Percentiles rank a stretch among this genome's conserved stretches.
Evolutionary conservation across 768 basidiomycete genomes (phyloP).

Genomic region (Galerina sulciceps): DNA sequence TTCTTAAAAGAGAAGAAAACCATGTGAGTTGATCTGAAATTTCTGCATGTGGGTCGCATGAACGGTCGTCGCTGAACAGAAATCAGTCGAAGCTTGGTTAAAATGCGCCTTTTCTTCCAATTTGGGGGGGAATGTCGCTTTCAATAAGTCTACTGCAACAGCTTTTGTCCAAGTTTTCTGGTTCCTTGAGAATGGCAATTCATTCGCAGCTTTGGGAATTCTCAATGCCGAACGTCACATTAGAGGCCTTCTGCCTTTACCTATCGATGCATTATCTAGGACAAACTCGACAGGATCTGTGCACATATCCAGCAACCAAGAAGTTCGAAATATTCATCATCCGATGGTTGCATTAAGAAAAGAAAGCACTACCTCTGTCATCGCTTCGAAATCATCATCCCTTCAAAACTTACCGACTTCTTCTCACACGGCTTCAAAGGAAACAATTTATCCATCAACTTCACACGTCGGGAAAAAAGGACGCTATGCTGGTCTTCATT

Average conservation of each 20-base stretch:
- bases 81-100: constrained; percentile 4
- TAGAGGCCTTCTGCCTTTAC: neutral
- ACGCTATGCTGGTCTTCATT: neutral
- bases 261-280: too few relatives aligned
- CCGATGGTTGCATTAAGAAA: too few relatives aligned
- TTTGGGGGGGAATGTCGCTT: neutral
- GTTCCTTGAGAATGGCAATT: neutral
- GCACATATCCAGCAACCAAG: too few relatives aligned
- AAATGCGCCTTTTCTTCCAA: neutral
- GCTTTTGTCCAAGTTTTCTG: neutral
- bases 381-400: too few relatives aligned
- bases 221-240: neutral
- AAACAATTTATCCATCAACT: neutral
- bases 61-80: neutral
- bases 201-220: neutral
- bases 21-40: neutral
- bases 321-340: too few relatives aligned
- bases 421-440: neutral
- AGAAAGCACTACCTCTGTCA: too few relatives aligned
- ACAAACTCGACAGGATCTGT: too few relatives aligned
- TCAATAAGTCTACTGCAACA: neutral
- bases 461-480: neutral
- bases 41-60: neutral
- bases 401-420: too few relatives aligned
- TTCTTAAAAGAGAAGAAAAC: neutral